Evolutionary conservation across 1,139 yeast species (phyloP).

Genomic region (Pichia sorboxylosa): DNA sequence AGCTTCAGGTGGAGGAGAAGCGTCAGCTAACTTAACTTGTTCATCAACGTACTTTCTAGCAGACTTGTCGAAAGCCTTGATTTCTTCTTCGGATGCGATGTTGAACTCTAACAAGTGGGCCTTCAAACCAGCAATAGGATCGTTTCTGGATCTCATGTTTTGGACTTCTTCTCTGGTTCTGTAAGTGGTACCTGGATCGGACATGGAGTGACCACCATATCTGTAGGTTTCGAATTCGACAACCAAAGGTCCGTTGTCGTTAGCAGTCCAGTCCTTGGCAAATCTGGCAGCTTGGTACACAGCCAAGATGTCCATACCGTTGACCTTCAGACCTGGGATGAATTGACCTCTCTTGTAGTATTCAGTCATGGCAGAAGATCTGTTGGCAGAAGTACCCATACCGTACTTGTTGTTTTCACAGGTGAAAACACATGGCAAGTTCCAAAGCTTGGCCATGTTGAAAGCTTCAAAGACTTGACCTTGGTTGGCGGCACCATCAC

Average conservation of each 20-base stretch:
- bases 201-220: constrained; percentile 99
- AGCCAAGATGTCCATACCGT: constrained; percentile 97
- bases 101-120: constrained; percentile 68
- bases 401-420: constrained; percentile 99
- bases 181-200: constrained; percentile 99
- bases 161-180: constrained; percentile 99
- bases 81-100: constrained; percentile 87
- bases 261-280: constrained; percentile 90
- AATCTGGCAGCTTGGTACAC: constrained; percentile 92
- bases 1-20: constrained; percentile 91
- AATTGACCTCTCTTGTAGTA: constrained; percentile 99
- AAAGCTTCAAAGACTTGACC: constrained; percentile 96
- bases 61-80: constrained; percentile 86
- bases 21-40: constrained; percentile 90
- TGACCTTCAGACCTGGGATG: constrained; percentile 95
- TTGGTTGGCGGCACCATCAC: constrained; percentile 99
- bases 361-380: constrained; percentile 94
- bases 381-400: constrained; percentile 97
- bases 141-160: constrained; percentile 97
- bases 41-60: constrained; percentile 92
- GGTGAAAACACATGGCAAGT: constrained; percentile 85
- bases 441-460: constrained; percentile 99
- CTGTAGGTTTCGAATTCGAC: constrained; percentile 96
- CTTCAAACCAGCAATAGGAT: constrained; percentile 95
- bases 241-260: constrained; percentile 93